Percentiles rank a stretch among this genome's conserved stretches.
These are phyloP conservation scores for Asclepias syriaca DNA, from an alignment of 257 asterid genomes.

Conservation along the genomic window DNA sequence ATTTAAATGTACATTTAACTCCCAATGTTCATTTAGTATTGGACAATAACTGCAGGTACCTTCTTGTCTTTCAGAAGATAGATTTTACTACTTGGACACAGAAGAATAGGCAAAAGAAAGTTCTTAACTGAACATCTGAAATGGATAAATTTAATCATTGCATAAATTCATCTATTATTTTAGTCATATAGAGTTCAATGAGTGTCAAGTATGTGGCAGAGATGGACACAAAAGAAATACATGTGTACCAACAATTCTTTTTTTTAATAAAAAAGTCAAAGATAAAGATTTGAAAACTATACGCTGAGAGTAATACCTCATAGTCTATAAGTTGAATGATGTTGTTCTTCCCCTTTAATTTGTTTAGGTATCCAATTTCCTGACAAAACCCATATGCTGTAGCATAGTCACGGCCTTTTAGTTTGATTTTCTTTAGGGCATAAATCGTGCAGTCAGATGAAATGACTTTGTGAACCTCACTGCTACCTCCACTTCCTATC, in stretches of 20 bases:
- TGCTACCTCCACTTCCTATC: slow-evolving; percentile 99
- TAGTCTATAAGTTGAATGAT: slow-evolving; percentile 91
- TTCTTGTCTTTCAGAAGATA: background rate
- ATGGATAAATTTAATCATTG: background rate
- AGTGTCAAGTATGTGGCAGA: background rate
- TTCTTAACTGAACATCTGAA: background rate
- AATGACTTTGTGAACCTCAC: slow-evolving; percentile 99
- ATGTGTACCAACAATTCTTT: background rate
- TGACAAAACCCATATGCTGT: slow-evolving; percentile 97
- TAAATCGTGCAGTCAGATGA: slow-evolving; percentile 85
- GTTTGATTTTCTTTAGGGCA: slow-evolving; percentile 90
- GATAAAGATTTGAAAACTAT: slow-evolving; percentile 2
- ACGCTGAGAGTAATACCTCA: slow-evolving; percentile 55
- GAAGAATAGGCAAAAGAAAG: background rate
- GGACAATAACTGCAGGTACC: background rate
- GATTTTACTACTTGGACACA: background rate
- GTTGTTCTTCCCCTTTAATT: slow-evolving; percentile 71
- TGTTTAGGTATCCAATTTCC: slow-evolving; percentile 79
- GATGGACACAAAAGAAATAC: background rate
- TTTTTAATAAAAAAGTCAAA: background rate
- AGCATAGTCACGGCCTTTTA: slow-evolving; percentile 96
- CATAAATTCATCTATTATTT: background rate
- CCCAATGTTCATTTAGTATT: background rate
- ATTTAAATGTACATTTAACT: background rate
- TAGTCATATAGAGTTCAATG: background rate